Percentiles rank a stretch among this genome's conserved stretches.
phyloP scores from a whole-genome alignment of 2,329 filamentous ascomycete genomes.

The Cytospora schulzeri region DNA sequence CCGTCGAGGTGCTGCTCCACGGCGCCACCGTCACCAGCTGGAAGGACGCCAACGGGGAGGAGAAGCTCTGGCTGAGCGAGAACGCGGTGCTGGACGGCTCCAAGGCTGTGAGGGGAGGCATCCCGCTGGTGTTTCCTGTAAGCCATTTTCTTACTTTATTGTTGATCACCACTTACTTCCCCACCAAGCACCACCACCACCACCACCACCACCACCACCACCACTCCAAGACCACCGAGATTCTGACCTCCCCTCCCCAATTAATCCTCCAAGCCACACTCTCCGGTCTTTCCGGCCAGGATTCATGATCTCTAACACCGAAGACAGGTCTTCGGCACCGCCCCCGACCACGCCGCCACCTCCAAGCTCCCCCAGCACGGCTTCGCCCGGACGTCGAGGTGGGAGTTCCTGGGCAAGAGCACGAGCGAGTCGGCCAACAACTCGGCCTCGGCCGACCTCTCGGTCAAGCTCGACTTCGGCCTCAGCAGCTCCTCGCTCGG shows the following conservation, averaged over 20 bases:
- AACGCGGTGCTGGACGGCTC: slow-evolving; percentile 79
- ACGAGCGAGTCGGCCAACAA: slow-evolving; percentile 59
- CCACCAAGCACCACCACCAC: too few relatives aligned
- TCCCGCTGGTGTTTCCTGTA: slow-evolving; percentile 92
- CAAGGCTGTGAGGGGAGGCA: slow-evolving; percentile 88
- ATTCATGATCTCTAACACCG: too few relatives aligned
- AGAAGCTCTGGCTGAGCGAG: slow-evolving; percentile 86
- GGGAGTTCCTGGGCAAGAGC: slow-evolving; percentile 93
- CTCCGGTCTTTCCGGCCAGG: too few relatives aligned
- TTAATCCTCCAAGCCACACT: too few relatives aligned
- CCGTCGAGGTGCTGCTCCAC: slow-evolving; percentile 81
- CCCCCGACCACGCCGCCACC: slow-evolving; percentile 75
- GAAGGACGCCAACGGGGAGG: slow-evolving; percentile 77
- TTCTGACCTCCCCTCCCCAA: too few relatives aligned
- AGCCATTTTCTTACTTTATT: slow-evolving; percentile 36
- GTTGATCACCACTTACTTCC: too few relatives aligned
- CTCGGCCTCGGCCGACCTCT: slow-evolving; percentile 53
- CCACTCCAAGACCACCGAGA: too few relatives aligned
- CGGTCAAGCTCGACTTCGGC: slow-evolving; percentile 94
- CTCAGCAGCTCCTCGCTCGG: slow-evolving; percentile 74
- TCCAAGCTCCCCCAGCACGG: slow-evolving; percentile 86
- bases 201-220: too few relatives aligned
- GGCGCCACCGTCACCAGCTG: slow-evolving; percentile 93
- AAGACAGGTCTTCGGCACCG: slow-evolving; percentile 80
- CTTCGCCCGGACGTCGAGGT: slow-evolving; percentile 84